Base-by-base conservation (phyloP, 805 yeast species). In the Candida arabinofermentans region DNA sequence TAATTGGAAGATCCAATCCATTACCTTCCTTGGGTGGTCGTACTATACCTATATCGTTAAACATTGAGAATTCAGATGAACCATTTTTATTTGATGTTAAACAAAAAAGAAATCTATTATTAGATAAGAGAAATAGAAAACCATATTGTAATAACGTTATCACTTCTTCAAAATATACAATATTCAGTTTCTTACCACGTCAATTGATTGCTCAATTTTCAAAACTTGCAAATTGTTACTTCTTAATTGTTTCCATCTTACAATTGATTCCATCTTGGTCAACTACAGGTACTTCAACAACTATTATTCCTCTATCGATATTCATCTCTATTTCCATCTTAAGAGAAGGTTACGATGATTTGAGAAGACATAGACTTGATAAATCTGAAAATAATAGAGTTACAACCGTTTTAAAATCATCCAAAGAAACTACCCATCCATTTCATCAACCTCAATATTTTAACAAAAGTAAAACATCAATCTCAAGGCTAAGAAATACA, bases 201-300 rank as follows among this genome's bases (percentile, higher is more conserved):
- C 97, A 93, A 57, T 61, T 93, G 29, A 72, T 79, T 48, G 96
- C 93, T 3, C 99, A 93, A 62, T 91, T 93, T 57, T 87, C 96
- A 19, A 91, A 88, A 58, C 56, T 93, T 34, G 99, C 99, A 23
- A 93, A 93, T 59, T 71, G 90, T 47, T 91, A 93, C 62, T 93
- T 93, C 64, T 66, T 93, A 75, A 71, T 81, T 3, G 93, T 93
- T 14, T 90, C 98, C 2, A 84, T 93, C 47, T 69, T 93, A 70
- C 99, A 93, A 60, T 82, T 91, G 90, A 83, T 93, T 36, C 98
- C 99, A 0, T 79, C 89, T 2, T 93, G 96, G 97, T 87, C 96
- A 1, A 88, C 99, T 5, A 93, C 99, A 0, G 99, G 98, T 45
- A 84, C 89, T 10, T 88, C 80, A 58, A 93, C 98, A 3, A 93